These are phyloP conservation scores for Euphorbia schlechtendalii DNA, from an alignment of 441 rosid genomes.

Conservation along the genomic window DNA sequence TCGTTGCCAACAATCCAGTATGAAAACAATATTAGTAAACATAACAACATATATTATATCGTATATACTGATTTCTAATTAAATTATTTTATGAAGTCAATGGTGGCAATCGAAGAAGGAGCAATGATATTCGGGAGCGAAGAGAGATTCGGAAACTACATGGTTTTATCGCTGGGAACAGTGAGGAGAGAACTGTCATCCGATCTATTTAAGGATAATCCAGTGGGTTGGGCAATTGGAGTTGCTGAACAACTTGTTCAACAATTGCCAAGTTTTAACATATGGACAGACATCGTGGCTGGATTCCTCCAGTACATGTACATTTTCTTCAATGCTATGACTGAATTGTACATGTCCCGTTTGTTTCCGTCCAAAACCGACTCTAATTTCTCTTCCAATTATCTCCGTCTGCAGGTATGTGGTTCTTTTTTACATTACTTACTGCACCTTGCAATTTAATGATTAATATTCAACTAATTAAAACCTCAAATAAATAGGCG, in stretches of 20 bases:
- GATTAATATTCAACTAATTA: no score
- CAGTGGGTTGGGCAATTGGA: no score
- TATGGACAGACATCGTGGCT: neutral
- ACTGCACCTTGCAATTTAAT: no score
- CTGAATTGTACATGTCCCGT: neutral
- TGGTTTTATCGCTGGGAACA: neutral
- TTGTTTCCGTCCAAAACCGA: neutral
- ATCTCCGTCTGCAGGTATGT: neutral
- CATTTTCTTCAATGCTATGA: neutral
- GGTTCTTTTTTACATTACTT: no score
- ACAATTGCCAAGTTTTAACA: neutral
- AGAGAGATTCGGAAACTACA: neutral
- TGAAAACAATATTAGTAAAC: no score
- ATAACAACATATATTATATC: no score
- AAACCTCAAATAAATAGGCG: neutral
- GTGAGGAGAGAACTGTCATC: neutral
- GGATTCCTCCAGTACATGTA: neutral
- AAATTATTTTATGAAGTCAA: neutral
- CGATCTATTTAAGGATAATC: no score
- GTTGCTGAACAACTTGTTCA: neutral
- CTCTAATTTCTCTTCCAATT: neutral
- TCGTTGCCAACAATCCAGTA: constrained; percentile 11
- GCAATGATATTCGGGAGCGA: neutral
- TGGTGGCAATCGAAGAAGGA: neutral
- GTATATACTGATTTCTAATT: no score